Percentiles rank a stretch among this genome's conserved stretches.
Evolutionary conservation across 306 rosid genomes (phyloP).

Genomic region (Vigna radiata): DNA sequence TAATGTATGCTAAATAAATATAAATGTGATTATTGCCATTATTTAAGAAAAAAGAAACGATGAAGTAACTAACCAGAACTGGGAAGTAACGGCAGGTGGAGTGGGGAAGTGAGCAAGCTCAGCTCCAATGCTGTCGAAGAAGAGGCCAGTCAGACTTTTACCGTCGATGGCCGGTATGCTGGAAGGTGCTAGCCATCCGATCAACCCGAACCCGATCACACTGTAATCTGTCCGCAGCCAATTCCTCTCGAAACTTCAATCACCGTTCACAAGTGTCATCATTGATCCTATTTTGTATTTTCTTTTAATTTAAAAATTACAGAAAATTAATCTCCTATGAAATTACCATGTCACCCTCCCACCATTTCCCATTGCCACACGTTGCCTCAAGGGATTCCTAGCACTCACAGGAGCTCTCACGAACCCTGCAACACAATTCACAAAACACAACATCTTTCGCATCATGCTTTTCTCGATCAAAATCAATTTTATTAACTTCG

Average conservation of each 20-base stretch:
- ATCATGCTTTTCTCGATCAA: background rate
- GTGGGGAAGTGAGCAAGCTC: conserved; percentile 95
- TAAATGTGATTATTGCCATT: no score
- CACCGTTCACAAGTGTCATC: conserved; percentile 26
- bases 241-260: conserved; percentile 70
- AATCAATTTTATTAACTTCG: no score
- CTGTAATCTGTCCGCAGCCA: conserved; percentile 85
- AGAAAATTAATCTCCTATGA: background rate
- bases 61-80: conserved; percentile 64
- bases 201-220: conserved; percentile 93
- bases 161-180: conserved; percentile 85
- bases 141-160: conserved; percentile 85
- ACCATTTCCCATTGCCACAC: conserved; percentile 60
- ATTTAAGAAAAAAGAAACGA: no score
- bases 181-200: conserved; percentile 93
- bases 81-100: conserved; percentile 84
- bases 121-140: conserved; percentile 92
- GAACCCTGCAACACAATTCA: conserved; percentile 56
- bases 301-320: background rate
- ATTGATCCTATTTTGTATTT: background rate
- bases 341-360: conserved; percentile 77
- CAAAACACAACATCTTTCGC: background rate
- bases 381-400: conserved; percentile 70
- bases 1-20: no score
- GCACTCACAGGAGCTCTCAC: conserved; percentile 54